Conservation (phyloP, 495 filamentous ascomycete species). For the Aeminium ludgeri region DNA sequence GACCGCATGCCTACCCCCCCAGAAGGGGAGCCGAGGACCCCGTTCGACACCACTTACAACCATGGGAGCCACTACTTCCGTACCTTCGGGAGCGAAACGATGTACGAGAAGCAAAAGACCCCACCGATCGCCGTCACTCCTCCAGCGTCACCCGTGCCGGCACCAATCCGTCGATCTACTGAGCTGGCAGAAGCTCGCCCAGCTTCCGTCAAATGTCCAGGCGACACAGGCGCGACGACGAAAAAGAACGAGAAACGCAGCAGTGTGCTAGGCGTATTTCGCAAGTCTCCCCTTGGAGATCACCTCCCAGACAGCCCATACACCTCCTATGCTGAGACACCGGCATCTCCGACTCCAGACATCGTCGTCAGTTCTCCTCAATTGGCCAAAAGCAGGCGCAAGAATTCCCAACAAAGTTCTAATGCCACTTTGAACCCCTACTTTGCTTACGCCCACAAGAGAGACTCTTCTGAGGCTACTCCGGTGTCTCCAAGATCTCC, state of each 20-base stretch:
- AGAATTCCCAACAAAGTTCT: too few species aligned
- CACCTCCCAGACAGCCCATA: neutral
- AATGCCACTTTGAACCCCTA: neutral
- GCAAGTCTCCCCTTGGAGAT: slow-evolving; percentile 1
- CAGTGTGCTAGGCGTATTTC: slow-evolving; percentile 4
- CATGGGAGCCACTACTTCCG: slow-evolving; percentile 11
- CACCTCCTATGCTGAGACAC: neutral
- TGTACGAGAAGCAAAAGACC: neutral
- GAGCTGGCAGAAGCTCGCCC: too few species aligned
- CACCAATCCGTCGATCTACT: too few species aligned
- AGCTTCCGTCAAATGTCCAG: neutral
- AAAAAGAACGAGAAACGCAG: slow-evolving; percentile 6
- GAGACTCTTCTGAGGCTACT: neutral
- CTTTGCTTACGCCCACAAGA: neutral
- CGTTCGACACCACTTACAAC: neutral
- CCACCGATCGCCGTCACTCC: neutral
- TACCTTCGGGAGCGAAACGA: slow-evolving; percentile 8
- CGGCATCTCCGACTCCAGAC: neutral
- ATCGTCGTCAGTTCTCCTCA: slow-evolving; percentile 5
- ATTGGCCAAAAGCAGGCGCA: neutral
- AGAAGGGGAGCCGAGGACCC: slow-evolving; percentile 7
- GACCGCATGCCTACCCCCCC: slow-evolving; percentile 5
- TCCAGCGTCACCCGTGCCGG: too few species aligned
- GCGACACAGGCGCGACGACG: neutral
- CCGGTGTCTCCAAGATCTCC: neutral